Evolutionary conservation across 169 alveolate species (phyloP), one percentile per base, ranked within the genome.

Genomic region (Cryptosporidium viatorum): DNA sequence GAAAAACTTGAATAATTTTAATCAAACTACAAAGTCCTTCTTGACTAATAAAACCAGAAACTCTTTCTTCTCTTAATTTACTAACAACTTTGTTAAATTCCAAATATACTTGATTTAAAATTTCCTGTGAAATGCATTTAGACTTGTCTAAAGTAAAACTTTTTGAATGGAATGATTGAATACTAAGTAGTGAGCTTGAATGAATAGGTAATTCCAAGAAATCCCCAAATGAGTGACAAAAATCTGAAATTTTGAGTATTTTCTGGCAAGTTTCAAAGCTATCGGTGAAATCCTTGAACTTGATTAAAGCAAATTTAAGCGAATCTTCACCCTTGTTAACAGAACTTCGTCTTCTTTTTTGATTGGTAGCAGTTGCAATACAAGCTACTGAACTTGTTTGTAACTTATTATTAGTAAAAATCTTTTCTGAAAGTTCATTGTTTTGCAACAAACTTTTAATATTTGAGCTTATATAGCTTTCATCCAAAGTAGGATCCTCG

Each of bases 401-500:
- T 6, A 35, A 4, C 21, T 31, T 73, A 52, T 35, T 41, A n/a
- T 9, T 33, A 35, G 2, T 41, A 50, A 59, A 59, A 41, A 80
- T 62, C 70, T 50, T 80, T 0, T 80, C 89, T 52, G 39, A 18
- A 14, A 80, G 59, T 31, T 80, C 80, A 41, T 37, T 23, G 62
- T 80, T 80, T n/a, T 41, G 7, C 18, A 80, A 18, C 10, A 60
- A 39, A 31, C 41, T 62, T 26, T 65, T 43, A 16, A 80, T 14
- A 65, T 80, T 80, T 7, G 89, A 80, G 35, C 69, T 62, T 14
- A 80, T 80, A 35, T 80, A 60, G 37, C 35, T 50, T n/a, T 80
- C 89, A 26, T 35, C 55, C 26, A 80, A 29, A 39, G 89, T 59
- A 37, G 89, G 43, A 12, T 80, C 89, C 31, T 65, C 73, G 33